A percentile compares a stretch with the other conserved stretches of the same genome.
Conservation (phyloP, 2,329 filamentous ascomycete genomes). For the Colletotrichum neosansevieriae region DNA sequence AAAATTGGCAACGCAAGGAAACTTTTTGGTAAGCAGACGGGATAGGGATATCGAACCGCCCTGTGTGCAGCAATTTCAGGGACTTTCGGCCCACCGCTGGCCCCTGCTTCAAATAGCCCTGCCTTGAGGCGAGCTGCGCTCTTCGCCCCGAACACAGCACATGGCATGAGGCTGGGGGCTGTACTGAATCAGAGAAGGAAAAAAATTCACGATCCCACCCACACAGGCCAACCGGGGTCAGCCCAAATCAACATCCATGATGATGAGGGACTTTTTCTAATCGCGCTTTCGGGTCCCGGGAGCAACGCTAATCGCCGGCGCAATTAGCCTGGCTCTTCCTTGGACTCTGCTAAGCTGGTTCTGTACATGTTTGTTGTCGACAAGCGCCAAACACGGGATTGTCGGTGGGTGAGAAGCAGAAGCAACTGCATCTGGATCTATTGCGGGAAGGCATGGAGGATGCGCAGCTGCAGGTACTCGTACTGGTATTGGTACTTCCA, state of each 20-base stretch:
- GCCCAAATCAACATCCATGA: background rate
- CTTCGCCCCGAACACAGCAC: background rate
- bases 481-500: conserved; percentile 24
- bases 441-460: background rate
- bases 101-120: background rate
- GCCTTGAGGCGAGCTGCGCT: background rate
- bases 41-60: conserved; percentile 7
- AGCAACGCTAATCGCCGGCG: conserved; percentile 17
- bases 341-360: background rate
- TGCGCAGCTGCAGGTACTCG: conserved; percentile 11
- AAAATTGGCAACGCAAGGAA: background rate
- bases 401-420: background rate
- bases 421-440: background rate
- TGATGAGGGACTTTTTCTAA: background rate
- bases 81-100: background rate
- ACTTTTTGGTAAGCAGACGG: background rate
- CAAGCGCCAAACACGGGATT: background rate
- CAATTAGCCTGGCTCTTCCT: background rate
- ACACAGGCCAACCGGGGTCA: conserved; percentile 9
- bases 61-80: background rate
- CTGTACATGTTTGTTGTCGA: background rate
- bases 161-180: background rate
- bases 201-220: background rate
- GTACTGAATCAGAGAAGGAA: background rate
- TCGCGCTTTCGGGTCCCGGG: conserved; percentile 4